Conservation (phyloP, 768 basidiomycete species). For the Russula ochroleuca region DNA sequence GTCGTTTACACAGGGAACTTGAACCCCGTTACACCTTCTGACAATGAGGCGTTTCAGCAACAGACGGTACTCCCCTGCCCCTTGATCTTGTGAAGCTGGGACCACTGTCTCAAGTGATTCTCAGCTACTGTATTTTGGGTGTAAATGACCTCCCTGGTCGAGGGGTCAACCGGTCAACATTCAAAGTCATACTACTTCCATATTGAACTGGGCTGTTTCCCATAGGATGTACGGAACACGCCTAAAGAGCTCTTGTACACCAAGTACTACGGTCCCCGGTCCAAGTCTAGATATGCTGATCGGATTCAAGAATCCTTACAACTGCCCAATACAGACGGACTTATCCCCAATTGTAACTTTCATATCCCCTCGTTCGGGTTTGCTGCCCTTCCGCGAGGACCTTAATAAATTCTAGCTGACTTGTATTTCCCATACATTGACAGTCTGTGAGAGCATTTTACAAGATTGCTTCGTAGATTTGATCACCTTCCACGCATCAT, state of each 20-base stretch:
- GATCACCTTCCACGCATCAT: conserved; percentile 5
- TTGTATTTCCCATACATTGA: background rate
- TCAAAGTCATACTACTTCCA: background rate
- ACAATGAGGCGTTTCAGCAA: background rate
- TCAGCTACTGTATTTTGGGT: too few relatives aligned
- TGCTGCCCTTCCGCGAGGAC: background rate
- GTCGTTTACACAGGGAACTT: too few relatives aligned
- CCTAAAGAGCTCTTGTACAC: too few relatives aligned
- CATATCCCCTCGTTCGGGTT: conserved; percentile 3
- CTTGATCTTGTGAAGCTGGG: background rate
- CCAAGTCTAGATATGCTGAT: background rate
- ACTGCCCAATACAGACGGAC: background rate
- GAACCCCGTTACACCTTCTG: background rate
- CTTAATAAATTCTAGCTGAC: background rate
- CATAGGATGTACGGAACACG: background rate
- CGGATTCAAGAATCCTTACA: background rate
- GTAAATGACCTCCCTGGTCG: too few relatives aligned
- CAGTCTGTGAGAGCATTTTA: background rate
- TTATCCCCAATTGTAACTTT: conserved; percentile 1
- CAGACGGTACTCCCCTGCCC: background rate
- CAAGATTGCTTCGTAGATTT: background rate
- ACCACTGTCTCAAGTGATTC: background rate
- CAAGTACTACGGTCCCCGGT: background rate
- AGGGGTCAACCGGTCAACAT: background rate
- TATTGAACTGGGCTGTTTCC: background rate